Base-by-base conservation (phyloP, 2,329 filamentous ascomycete species). In the Botrytis porri region DNA sequence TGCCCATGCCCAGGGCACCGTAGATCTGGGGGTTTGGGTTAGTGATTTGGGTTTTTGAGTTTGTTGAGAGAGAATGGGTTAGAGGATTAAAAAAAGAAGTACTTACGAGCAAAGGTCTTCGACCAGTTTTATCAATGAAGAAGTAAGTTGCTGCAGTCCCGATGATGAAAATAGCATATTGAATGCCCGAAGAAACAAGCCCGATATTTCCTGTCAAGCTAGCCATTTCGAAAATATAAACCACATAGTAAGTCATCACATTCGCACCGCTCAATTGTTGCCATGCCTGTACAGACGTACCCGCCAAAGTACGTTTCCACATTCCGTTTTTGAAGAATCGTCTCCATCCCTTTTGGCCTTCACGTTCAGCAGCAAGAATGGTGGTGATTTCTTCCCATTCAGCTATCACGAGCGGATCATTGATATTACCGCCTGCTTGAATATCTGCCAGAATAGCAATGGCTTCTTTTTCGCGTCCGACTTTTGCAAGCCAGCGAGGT, bases 371-470 rank as follows among this genome's bases (percentile, higher is more conserved):
- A 5, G 63, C 57, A 22, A 85, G 80, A 7, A 83, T 81, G 0
- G 82, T 83, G 29, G 78, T 79, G 71, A 89, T 87, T 73, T 88
- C 86, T 72, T 88, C 83, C 81, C 85, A 86, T 79, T 90, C 89
- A 0, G 87, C 86, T 39, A 89, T 78, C 12, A 91, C 88, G 1
- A 86, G 77, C 0, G 88, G 86, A 73, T 89, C 84, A 10, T 85
- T 81, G 32, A 82, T 81, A 73, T 90, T 84, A 7, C 88, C 88
- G 1, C 83, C 82, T 3, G 86, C 88, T 74, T 90, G 89, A 4
- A 91, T 84, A 69, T 85, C 79, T 16, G 88, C 88, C 43, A 91
- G 83, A 0, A 84, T 85, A 54, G 86, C 79, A 14, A 79, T 77
- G 25, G 82, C 80, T 71, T 86, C 84, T 6, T 85, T 84, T 61